phyloP scores from a whole-genome alignment of 2,329 filamentous ascomycete species.

The Trichocomaceae sp. region DNA sequence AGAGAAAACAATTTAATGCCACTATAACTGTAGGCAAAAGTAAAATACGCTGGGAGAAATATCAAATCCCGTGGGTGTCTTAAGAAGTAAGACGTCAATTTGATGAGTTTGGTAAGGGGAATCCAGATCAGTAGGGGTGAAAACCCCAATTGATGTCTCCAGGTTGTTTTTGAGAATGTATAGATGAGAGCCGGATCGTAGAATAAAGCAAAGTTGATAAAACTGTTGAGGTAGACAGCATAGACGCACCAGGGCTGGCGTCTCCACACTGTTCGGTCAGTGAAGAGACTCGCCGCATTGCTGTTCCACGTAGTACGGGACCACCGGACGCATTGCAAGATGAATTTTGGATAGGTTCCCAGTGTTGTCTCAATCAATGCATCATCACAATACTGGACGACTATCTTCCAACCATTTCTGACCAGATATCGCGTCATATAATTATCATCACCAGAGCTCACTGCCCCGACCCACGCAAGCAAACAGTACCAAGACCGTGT shows the following conservation, averaged over 20 bases:
- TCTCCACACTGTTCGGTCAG: slow-evolving; percentile 33
- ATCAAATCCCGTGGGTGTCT: slow-evolving; percentile 48
- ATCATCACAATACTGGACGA: slow-evolving; percentile 48
- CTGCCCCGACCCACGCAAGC: no score
- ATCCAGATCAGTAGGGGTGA: slow-evolving; percentile 40
- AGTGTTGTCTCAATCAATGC: slow-evolving; percentile 49
- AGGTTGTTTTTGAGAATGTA: slow-evolving; percentile 22
- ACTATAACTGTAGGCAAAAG: slow-evolving; percentile 53
- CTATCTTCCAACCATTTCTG: slow-evolving; percentile 45
- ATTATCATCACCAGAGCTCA: slow-evolving; percentile 50
- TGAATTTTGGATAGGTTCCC: slow-evolving; percentile 46
- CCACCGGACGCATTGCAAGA: slow-evolving; percentile 52
- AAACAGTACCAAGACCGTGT: no score
- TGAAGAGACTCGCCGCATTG: slow-evolving; percentile 46
- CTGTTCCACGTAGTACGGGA: slow-evolving; percentile 53
- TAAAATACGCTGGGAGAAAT: slow-evolving; percentile 45
- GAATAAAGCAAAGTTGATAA: slow-evolving; percentile 52
- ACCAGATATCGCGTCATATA: slow-evolving; percentile 52
- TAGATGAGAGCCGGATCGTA: slow-evolving; percentile 44
- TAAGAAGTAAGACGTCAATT: slow-evolving; percentile 49
- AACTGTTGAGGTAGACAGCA: slow-evolving; percentile 49
- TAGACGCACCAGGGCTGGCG: slow-evolving; percentile 49
- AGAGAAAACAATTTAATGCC: slow-evolving; percentile 52
- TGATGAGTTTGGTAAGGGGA: slow-evolving; percentile 52
- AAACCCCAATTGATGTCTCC: slow-evolving; percentile 8